Percentiles rank a stretch among this genome's conserved stretches.
These are phyloP conservation scores for Withania somnifera DNA, from an alignment of 305 asterid genomes.

Conservation along the genomic window DNA sequence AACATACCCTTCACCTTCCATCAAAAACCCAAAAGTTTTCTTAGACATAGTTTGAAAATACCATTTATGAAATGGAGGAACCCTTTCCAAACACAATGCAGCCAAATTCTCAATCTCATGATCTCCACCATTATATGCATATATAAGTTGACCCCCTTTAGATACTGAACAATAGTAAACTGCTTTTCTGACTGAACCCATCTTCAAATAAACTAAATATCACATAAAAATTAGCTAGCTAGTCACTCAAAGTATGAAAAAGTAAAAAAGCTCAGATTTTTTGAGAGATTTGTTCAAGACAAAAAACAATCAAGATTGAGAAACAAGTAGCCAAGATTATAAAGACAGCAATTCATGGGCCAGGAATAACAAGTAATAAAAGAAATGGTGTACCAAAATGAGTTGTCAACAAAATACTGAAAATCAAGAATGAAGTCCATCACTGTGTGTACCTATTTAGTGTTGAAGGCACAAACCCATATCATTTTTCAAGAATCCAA, in stretches of 20 bases:
- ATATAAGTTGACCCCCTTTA: conserved; percentile 35
- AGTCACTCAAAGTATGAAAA: neutral
- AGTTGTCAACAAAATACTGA: neutral
- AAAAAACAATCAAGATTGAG: neutral
- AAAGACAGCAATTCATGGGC: neutral
- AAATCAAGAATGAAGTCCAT: neutral
- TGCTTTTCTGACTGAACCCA: neutral
- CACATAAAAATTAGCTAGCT: neutral
- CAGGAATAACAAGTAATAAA: neutral
- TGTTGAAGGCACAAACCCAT: neutral
- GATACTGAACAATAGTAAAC: conserved; percentile 14
- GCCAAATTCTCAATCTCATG: conserved; percentile 47
- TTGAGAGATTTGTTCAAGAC: neutral
- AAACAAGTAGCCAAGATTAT: neutral
- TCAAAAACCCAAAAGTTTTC: conserved; percentile 48
- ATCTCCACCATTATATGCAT: conserved; percentile 36
- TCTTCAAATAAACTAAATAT: neutral
- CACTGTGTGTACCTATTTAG: neutral
- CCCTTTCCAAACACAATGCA: conserved; percentile 47
- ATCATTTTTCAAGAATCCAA: neutral
- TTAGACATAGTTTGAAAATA: conserved; percentile 46
- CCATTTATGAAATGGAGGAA: conserved; percentile 60
- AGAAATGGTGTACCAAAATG: neutral
- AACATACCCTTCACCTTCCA: conserved; percentile 36
- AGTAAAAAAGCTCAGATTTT: neutral